Evolutionary conservation across 768 basidiomycete genomes (phyloP).

Genomic region (Suillus brevipes): DNA sequence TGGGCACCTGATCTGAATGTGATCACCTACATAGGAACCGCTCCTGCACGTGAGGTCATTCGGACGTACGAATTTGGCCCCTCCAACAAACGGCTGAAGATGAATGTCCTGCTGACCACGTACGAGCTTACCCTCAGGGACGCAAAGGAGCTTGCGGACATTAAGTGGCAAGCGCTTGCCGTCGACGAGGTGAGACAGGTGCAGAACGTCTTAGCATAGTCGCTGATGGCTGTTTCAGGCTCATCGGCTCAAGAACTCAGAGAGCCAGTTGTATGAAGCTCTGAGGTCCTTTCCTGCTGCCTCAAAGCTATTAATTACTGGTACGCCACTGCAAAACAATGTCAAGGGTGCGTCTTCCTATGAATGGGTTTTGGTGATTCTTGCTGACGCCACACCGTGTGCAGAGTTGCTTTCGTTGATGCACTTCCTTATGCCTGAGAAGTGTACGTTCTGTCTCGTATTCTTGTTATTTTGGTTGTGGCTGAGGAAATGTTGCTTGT

Average conservation of each 20-base stretch:
- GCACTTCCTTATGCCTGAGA: conserved; percentile 99
- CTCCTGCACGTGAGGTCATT: conserved; percentile 85
- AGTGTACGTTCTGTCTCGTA: conserved; percentile 58
- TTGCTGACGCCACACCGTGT: conserved; percentile 14
- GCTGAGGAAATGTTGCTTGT: conserved; percentile 17
- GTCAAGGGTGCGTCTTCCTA: conserved; percentile 74
- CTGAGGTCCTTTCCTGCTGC: conserved; percentile 85
- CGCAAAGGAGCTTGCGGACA: conserved; percentile 80
- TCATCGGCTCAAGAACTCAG: conserved; percentile 96
- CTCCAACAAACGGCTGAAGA: conserved; percentile 86
- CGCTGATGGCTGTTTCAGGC: conserved; percentile 51
- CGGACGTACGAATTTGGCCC: conserved; percentile 90
- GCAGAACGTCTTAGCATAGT: conserved; percentile 1
- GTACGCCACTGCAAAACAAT: conserved; percentile 98
- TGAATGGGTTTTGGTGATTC: neutral
- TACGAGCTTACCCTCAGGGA: conserved; percentile 96
- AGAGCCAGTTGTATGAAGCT: conserved; percentile 95
- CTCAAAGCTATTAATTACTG: conserved; percentile 95
- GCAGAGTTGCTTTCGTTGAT: conserved; percentile 92
- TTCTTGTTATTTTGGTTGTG: neutral
- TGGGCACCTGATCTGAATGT: conserved; percentile 99
- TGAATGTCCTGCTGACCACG: conserved; percentile 96
- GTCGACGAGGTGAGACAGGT: conserved; percentile 81
- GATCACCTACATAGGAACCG: conserved; percentile 93
- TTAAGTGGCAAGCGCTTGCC: conserved; percentile 96